Percentiles rank a stretch among this genome's conserved stretches.
phyloP scores from a whole-genome alignment of 1,284 basidiomycete species.

The Schizophyllum commune region DNA sequence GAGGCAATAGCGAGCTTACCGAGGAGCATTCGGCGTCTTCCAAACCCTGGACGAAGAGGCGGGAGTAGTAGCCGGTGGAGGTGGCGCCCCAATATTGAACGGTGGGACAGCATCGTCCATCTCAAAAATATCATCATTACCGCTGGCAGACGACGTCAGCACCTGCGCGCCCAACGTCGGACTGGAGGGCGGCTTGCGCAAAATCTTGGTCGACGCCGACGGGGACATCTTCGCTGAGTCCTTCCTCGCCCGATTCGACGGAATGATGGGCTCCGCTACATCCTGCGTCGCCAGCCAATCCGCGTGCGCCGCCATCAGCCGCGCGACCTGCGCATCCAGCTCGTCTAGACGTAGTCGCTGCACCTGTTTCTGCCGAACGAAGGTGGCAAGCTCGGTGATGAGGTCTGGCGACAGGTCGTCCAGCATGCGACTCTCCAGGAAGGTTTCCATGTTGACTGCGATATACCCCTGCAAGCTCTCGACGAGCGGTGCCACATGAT shows the following conservation, averaged over 20 bases:
- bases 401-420: conserved; percentile 67
- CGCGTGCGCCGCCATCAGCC: conserved; percentile 57
- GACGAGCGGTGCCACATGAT: conserved; percentile 66
- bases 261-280: conserved; percentile 62
- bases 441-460: conserved; percentile 77
- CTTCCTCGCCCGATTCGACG: conserved; percentile 26
- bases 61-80: neutral
- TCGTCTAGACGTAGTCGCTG: conserved; percentile 37
- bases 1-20: conserved; percentile 26
- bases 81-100: neutral
- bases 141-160: neutral
- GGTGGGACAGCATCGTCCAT: conserved; percentile 47
- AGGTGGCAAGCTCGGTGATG: conserved; percentile 61
- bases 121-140: conserved; percentile 47
- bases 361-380: conserved; percentile 56
- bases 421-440: conserved; percentile 78
- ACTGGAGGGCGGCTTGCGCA: conserved; percentile 13
- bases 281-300: conserved; percentile 82
- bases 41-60: conserved; percentile 25
- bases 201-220: conserved; percentile 25
- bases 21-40: conserved; percentile 33
- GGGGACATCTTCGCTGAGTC: conserved; percentile 43
- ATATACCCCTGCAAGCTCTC: conserved; percentile 79
- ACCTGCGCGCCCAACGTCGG: neutral
- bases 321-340: conserved; percentile 25